Percentiles rank a stretch among this genome's conserved stretches.
These are phyloP conservation scores for Davidsoniella virescens DNA, from an alignment of 2,329 filamentous ascomycete genomes.

Conservation along the genomic window DNA sequence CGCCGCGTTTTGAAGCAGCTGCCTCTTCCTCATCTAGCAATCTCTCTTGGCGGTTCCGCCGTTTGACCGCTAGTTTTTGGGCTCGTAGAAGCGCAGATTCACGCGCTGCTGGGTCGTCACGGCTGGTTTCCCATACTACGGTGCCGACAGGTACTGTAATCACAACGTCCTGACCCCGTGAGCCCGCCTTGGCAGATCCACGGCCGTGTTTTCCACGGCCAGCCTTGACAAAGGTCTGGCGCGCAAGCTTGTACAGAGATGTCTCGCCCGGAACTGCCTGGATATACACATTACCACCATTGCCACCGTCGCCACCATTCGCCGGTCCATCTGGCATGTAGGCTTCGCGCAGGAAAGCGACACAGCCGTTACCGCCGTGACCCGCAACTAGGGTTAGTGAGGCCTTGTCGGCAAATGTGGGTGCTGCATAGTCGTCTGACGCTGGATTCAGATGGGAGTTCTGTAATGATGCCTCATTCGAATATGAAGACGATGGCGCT, in stretches of 20 bases:
- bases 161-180: conserved; percentile 71
- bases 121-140: conserved; percentile 65
- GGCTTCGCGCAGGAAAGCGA: conserved; percentile 85
- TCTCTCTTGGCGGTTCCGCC: conserved; percentile 19
- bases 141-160: conserved; percentile 88
- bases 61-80: conserved; percentile 21
- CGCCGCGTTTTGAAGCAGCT: conserved; percentile 9
- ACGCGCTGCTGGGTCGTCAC: conserved; percentile 60
- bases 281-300: conserved; percentile 83
- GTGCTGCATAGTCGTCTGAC: conserved; percentile 68
- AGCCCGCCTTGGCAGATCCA: conserved; percentile 56
- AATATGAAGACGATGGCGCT: conserved; percentile 18
- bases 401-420: conserved; percentile 78
- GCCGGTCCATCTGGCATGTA: conserved; percentile 77
- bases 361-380: conserved; percentile 74
- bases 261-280: conserved; percentile 85
- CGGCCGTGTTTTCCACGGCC: conserved; percentile 63
- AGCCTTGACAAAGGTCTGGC: conserved; percentile 58
- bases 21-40: conserved; percentile 21
- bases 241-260: conserved; percentile 77
- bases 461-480: conserved; percentile 15
- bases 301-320: conserved; percentile 88
- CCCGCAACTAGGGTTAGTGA: conserved; percentile 64
- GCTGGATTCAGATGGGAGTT: conserved; percentile 56
- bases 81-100: conserved; percentile 29